phyloP scores from a whole-genome alignment of 352 stramenopile genomes.

The Globisporangium yorkense region DNA sequence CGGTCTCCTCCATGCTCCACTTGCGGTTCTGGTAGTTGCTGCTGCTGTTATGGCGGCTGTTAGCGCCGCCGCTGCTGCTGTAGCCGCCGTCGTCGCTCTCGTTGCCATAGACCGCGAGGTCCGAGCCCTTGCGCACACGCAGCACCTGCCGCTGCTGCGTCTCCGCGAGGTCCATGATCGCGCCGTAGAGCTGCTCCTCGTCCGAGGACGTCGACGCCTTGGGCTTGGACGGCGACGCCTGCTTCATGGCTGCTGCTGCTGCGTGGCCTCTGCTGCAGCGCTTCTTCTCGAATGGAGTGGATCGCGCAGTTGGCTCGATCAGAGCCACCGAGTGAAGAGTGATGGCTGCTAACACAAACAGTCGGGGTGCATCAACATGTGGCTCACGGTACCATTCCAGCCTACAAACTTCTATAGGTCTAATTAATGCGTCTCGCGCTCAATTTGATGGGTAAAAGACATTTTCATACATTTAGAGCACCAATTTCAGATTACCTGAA shows the following conservation, averaged over 20 bases:
- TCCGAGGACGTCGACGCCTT: slow-evolving; percentile 7
- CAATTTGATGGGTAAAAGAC: not conserved
- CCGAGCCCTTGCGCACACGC: slow-evolving; percentile 60
- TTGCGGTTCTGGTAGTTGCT: slow-evolving; percentile 81
- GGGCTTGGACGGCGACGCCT: not conserved
- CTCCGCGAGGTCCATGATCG: slow-evolving; percentile 24
- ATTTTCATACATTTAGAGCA: not conserved
- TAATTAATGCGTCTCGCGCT: slow-evolving; percentile 2
- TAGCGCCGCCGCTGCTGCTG: slow-evolving; percentile 21
- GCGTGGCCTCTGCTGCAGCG: too few relatives aligned
- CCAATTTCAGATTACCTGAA: not conserved
- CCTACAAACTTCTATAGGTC: slow-evolving; percentile 1
- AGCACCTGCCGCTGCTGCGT: slow-evolving; percentile 48
- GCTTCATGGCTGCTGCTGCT: not conserved
- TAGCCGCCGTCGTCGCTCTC: slow-evolving; percentile 40
- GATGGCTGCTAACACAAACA: too few relatives aligned
- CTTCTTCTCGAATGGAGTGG: too few relatives aligned
- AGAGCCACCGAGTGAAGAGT: too few relatives aligned
- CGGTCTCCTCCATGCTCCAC: slow-evolving; percentile 78
- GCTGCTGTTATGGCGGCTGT: not conserved
- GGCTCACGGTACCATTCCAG: not conserved
- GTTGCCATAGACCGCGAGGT: slow-evolving; percentile 45
- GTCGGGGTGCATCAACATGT: not conserved
- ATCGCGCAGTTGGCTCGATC: too few relatives aligned
- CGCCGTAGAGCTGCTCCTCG: slow-evolving; percentile 9